Base-by-base conservation (phyloP, 2,329 filamentous ascomycete genomes). In the Xylaria sp. region DNA sequence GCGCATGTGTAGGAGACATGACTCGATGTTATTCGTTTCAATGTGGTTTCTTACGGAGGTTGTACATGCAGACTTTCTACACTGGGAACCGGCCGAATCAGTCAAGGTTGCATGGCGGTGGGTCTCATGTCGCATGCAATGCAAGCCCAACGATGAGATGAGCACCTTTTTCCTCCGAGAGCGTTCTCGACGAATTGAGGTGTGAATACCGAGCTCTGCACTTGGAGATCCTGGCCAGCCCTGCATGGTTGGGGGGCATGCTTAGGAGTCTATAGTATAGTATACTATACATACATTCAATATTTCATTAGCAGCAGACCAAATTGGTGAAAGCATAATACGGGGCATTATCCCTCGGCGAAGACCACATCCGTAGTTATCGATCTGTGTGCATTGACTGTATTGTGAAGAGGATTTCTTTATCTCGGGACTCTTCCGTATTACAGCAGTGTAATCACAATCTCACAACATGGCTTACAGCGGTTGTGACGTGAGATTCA, bases 91-190 rank as follows among this genome's bases (percentile, higher is more conserved):
- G 56, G 39, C 52, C 46, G 18, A 57, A 58, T 46, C 15, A 55
- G 63, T 46, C 52, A 44, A 58, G 63, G 63, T 46, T 60, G 28
- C 56, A 58, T 46, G 39, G 12, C 25, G n/a, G 58, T 66, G 51
- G 63, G 59, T 58, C 63, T 20, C 41, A 41, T 8, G 41, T 59
- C 52, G 54, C 54, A 56, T 56, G 39, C 48, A n/a, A 59, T 60
- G 64, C 64, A 56, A 58, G 64, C 46, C 44, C 56, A 64, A 63
- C 63, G 39, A 60, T 51, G 59, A 67, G 46, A 60, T 52, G 64
- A 67, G 64, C 65, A 46, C n/a, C 67, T 46, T 51, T 70, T 39
- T 56, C 37, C 37, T 39, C 37, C 46, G 57, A 59, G 23, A 15
- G 28, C 46, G 15, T 15, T 62, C 52, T 44, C 20, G 20, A 41